A percentile compares a stretch with the other conserved stretches of the same genome.
These are phyloP conservation scores for Phytophthora chlamydospora DNA, from an alignment of 352 stramenopile genomes.

Conservation along the genomic window DNA sequence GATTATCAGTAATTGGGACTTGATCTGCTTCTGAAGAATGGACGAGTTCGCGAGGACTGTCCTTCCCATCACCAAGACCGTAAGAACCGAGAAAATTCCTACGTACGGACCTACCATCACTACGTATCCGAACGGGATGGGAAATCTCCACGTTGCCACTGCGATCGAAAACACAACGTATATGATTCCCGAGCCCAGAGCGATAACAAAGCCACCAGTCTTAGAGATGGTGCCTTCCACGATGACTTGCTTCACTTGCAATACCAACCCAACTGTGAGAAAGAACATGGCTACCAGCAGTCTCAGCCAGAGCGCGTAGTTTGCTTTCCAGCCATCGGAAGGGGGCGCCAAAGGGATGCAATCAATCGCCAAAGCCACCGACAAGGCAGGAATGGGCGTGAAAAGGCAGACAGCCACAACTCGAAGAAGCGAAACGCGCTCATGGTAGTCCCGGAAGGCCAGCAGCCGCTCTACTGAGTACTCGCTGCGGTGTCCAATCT, in stretches of 20 bases:
- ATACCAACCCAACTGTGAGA: not conserved
- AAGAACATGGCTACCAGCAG: not conserved
- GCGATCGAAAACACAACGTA: slow-evolving; percentile 3
- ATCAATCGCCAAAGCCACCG: slow-evolving; percentile 10
- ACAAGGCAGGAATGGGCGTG: slow-evolving; percentile 10
- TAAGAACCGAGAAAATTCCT: too few species aligned
- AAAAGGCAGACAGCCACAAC: not conserved
- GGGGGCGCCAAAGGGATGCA: slow-evolving; percentile 19
- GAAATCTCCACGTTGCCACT: slow-evolving; percentile 8
- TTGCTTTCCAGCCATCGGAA: slow-evolving; percentile 9
- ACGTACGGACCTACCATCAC: too few species aligned
- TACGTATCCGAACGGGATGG: too few species aligned
- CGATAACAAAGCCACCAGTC: not conserved
- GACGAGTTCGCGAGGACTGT: not conserved
- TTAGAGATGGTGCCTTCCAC: not conserved
- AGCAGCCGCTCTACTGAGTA: too few species aligned
- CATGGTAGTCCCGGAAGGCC: not conserved
- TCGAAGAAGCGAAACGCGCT: not conserved
- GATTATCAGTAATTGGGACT: slow-evolving; percentile 10
- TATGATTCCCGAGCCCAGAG: not conserved
- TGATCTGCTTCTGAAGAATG: slow-evolving; percentile 3
- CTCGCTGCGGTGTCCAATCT: slow-evolving; percentile 1
- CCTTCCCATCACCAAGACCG: too few species aligned
- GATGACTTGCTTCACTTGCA: slow-evolving; percentile 2
- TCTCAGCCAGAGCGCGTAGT: slow-evolving; percentile 7